Evolutionary conservation across 148 eudicot species (phyloP), one percentile per base, ranked within the genome.

Genomic region (Silene latifolia): DNA sequence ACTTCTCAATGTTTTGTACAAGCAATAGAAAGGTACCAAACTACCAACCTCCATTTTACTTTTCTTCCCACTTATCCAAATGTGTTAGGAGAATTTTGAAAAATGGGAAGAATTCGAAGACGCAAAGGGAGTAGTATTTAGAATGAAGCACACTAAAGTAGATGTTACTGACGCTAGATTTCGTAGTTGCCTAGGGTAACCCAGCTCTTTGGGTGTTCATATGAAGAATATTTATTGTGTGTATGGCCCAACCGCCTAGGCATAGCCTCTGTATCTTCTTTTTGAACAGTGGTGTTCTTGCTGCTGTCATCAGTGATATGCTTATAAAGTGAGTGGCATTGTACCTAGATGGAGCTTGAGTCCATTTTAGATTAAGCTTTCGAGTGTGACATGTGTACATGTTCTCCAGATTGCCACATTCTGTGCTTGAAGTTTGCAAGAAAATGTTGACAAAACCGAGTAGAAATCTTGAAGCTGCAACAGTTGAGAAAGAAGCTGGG

Each of bases 401-500:
- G 48, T 76, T 73, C 76, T 71, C 73, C 87, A 95, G 99, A 79
- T 86, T 95, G 83, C 97, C 99, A 23, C 90, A 80, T 76, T 89
- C 97, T 11, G 92, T 95, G 76, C 98, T 95, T 80, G 88, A 90
- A 82, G 96, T 92, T 78, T 88, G 94, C 72, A 89, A 88, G 84
- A 95, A 89, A 77, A 84, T 95, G 93, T 76, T 95, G 81, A 88
- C 83, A 53, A 87, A 86, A 72, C 82, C 91, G 68, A 85, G 89
- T 85, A 73, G 89, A 73, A 92, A 89, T 76, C 88, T 90, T 79
- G 78, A 73, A 67, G 99, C 87, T 62, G 91, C 87, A 64, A 79
- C 87, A 75, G 89, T 89, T 78, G 92, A 88, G 75, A 89, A 84
- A 76, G 97, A 95, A 88, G 91, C 97, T 76, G 99, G 97, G 56